Base-by-base conservation (phyloP, 805 yeast species). In the Myxozyma geophila region DNA sequence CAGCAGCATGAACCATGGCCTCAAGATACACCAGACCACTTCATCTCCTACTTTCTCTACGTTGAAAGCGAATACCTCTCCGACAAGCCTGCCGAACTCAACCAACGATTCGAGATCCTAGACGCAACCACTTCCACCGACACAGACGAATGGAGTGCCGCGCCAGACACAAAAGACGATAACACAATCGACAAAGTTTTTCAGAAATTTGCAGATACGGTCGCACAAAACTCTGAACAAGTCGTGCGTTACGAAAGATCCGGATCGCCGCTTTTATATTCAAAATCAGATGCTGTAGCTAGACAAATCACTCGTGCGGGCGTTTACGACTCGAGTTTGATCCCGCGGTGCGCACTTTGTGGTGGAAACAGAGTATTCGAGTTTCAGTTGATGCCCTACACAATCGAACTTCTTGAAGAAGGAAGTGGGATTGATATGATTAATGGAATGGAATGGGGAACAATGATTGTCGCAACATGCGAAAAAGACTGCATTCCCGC, bases 381-480 rank as follows among this genome's bases (percentile, higher is more conserved):
- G 75, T 77, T 93, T 62, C 99, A 95, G 74, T 75, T 95, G 59
- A 93, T 93, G 98, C 99, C 99, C 1, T 90, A 90, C 74, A 85
- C 92, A 58, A 93, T 95, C 58, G 80, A 90, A 56, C 93, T 90
- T 71, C 80, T 95, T 51, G 98, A 93, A 73, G 80, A 79, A 49
- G 75, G 77, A 36, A 72, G 74, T 15, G 78, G 74, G 71, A 77
- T 70, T 72, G 74, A 62, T 70, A 78, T 89, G 1, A 70, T 82
- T 49, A 85, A 85, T 41, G 98, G 98, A 12, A 93, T 93, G 96
- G 96, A 93, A 67, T 95, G 99, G 99, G 98, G 98, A 1, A 89
- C 98, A 0, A 89, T 95, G 37, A 78, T 90, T 33, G 89, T 93
- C 1, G 89, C 87, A 48, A 90, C 97, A 0, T 92, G 90, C 69